phyloP scores from a whole-genome alignment of 169 alveolate species.

The Plasmodium coatneyi region DNA sequence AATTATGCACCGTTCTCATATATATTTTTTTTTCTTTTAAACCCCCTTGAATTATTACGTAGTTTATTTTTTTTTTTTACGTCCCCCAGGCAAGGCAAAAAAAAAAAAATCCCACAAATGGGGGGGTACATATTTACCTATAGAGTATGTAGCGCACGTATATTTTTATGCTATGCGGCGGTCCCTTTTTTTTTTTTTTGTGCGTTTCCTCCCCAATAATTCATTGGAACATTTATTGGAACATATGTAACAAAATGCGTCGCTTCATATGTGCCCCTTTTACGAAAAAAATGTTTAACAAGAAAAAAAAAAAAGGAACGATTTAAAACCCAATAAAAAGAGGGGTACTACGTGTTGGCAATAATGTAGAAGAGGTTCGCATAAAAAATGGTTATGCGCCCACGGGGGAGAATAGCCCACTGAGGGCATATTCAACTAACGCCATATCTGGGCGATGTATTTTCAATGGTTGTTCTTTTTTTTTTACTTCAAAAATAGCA shows the following conservation, averaged over 20 bases:
- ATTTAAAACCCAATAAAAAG: not conserved
- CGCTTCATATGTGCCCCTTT: not conserved
- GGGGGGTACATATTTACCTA: not conserved
- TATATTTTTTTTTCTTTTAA: not conserved
- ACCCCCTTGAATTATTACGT: conserved; percentile 39
- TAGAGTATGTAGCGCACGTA: not conserved
- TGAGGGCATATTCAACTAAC: not conserved
- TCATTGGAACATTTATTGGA: not conserved
- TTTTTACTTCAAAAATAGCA: not conserved
- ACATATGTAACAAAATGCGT: not conserved
- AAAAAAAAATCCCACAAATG: not conserved
- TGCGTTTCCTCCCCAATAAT: not conserved
- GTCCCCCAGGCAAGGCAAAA: not conserved
- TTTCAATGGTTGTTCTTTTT: not conserved
- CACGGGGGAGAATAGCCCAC: not conserved
- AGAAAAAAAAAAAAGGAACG: not conserved
- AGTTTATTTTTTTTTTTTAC: not conserved
- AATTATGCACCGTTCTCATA: conserved; percentile 7
- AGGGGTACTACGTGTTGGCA: not conserved
- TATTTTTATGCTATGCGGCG: not conserved
- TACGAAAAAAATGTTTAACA: not conserved
- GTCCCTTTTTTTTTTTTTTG: not conserved
- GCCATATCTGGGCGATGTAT: not conserved
- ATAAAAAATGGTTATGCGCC: not conserved
- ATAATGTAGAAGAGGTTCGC: not conserved